Evolutionary conservation across 2,329 filamentous ascomycete genomes (phyloP).

Genomic region (Nothophaeocryptopus gaeumannii): DNA sequence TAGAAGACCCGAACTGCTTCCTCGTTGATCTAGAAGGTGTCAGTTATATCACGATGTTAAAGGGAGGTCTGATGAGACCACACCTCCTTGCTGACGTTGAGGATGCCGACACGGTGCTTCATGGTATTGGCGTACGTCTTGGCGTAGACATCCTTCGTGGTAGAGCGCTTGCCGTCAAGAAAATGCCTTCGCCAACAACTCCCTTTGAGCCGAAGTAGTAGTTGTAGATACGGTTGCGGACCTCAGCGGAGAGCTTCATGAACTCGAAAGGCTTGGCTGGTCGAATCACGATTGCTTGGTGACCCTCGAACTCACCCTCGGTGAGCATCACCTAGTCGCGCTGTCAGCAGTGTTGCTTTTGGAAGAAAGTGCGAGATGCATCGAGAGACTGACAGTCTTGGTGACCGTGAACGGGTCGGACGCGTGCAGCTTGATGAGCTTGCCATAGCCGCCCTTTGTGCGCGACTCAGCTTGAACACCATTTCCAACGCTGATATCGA

Average conservation of each 20-base stretch:
- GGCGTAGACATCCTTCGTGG: constrained; percentile 29
- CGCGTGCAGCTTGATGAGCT: constrained; percentile 33
- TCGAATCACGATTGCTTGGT: constrained; percentile 37
- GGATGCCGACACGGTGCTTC: constrained; percentile 34
- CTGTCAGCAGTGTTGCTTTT: too few species aligned
- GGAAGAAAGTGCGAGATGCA: neutral
- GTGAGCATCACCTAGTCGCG: constrained; percentile 27
- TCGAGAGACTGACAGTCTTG: constrained; percentile 29
- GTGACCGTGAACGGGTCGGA: constrained; percentile 33
- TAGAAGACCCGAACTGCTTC: constrained; percentile 35
- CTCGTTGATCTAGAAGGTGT: constrained; percentile 25
- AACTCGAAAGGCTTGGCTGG: constrained; percentile 36
- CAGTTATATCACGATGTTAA: neutral
- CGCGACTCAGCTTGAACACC: constrained; percentile 20
- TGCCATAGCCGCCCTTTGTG: constrained; percentile 25
- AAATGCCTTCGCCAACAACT: constrained; percentile 27
- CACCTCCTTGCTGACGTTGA: constrained; percentile 36
- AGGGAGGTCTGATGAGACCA: neutral
- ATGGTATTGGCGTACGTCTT: constrained; percentile 33
- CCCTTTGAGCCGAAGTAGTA: constrained; percentile 32
- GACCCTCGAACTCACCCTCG: constrained; percentile 33
- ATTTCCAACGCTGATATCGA: constrained; percentile 29
- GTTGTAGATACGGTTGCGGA: constrained; percentile 32
- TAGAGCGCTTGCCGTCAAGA: constrained; percentile 31
- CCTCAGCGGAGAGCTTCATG: constrained; percentile 29